Conservation (phyloP, 495 filamentous ascomycete genomes). For the Choiromyces venosus region DNA sequence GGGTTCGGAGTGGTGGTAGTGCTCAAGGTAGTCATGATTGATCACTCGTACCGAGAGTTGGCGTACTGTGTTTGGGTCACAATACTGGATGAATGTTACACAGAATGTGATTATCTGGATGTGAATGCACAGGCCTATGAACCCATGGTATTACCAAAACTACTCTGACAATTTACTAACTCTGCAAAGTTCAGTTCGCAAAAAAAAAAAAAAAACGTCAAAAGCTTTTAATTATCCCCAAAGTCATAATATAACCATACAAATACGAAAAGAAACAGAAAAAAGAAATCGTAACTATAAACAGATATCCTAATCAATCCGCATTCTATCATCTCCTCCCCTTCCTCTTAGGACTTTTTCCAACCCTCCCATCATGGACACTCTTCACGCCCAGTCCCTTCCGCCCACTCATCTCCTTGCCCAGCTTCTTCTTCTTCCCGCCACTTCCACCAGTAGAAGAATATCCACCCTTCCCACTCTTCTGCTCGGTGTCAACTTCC, state of each 20-base stretch:
- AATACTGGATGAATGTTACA: too few relatives aligned
- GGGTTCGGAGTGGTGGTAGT: too few relatives aligned
- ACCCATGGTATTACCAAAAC: too few relatives aligned
- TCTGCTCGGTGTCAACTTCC: slow-evolving; percentile 43
- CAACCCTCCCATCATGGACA: slow-evolving; percentile 35
- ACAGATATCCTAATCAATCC: slow-evolving; percentile 7
- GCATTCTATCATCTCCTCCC: slow-evolving; percentile 28
- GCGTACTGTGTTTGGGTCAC: too few relatives aligned
- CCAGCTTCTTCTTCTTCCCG: slow-evolving; percentile 12
- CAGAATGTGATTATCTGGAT: too few relatives aligned
- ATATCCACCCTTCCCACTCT: slow-evolving; percentile 45
- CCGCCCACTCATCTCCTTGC: slow-evolving; percentile 35
- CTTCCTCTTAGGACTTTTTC: slow-evolving; percentile 26
- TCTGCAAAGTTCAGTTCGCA: too few relatives aligned
- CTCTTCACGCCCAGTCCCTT: slow-evolving; percentile 31
- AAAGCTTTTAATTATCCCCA: neutral
- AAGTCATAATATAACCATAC: neutral
- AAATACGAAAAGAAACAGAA: neutral
- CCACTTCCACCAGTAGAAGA: slow-evolving; percentile 30
- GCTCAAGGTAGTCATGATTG: too few relatives aligned
- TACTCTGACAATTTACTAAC: too few relatives aligned
- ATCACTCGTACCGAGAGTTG: too few relatives aligned
- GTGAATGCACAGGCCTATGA: too few relatives aligned
- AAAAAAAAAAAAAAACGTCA: too few relatives aligned
- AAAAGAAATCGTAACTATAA: neutral